A percentile compares a stretch with the other conserved stretches of the same genome.
These are phyloP conservation scores for Cordyceps javanica DNA, from an alignment of 2,329 filamentous ascomycete species.

Conservation along the genomic window DNA sequence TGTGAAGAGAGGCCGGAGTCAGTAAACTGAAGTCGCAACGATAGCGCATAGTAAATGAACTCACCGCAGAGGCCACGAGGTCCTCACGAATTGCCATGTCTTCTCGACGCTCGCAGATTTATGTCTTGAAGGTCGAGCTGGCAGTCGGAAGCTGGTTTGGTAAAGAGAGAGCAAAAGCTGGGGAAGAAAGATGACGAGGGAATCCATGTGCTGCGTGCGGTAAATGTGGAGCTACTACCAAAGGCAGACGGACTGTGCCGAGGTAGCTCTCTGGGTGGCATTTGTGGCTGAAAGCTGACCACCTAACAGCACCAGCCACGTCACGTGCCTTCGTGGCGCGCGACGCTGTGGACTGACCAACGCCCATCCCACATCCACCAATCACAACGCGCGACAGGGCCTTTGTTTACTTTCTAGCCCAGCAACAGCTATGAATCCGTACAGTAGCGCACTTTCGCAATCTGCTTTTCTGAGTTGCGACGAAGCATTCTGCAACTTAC, in stretches of 20 bases:
- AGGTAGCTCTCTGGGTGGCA: slow-evolving; percentile 17
- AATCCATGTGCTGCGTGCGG: slow-evolving; percentile 26
- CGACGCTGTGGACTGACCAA: background rate
- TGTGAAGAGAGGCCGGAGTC: slow-evolving; percentile 17
- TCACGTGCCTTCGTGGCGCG: slow-evolving; percentile 22
- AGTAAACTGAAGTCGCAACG: slow-evolving; percentile 7
- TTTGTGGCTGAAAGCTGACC: background rate
- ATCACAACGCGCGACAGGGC: slow-evolving; percentile 11
- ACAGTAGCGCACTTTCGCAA: background rate
- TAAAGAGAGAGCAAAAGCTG: background rate
- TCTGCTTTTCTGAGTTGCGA: slow-evolving; percentile 15
- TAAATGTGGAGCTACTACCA: slow-evolving; percentile 20
- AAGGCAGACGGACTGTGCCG: slow-evolving; percentile 22
- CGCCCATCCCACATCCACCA: background rate
- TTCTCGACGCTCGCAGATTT: background rate
- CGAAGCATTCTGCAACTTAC: background rate
- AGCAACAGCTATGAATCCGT: slow-evolving; percentile 26
- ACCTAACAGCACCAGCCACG: slow-evolving; percentile 1
- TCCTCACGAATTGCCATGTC: slow-evolving; percentile 89
- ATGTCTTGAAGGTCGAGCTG: background rate
- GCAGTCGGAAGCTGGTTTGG: slow-evolving; percentile 12
- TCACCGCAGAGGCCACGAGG: slow-evolving; percentile 74
- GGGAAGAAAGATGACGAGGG: slow-evolving; percentile 17
- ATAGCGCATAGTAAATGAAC: slow-evolving; percentile 17
- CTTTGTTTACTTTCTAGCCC: slow-evolving; percentile 39